Base-by-base conservation (phyloP, 2,329 filamentous ascomycete genomes). In the Xylariaceae sp. region DNA sequence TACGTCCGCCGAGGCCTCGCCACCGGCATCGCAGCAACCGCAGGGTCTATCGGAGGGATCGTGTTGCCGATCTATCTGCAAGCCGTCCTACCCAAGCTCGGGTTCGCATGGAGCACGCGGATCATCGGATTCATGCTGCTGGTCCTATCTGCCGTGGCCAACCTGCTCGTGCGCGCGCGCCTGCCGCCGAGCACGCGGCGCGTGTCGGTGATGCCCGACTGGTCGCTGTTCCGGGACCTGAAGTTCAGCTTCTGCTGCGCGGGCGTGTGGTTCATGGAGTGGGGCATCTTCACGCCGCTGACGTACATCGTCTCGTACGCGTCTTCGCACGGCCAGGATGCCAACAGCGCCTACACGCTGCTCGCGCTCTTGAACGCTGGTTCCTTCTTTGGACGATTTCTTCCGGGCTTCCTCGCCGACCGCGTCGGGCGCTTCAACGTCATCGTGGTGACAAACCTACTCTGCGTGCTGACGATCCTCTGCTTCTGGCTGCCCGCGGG, bases 311-410 rank as follows among this genome's bases (percentile, higher is more conserved):
- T 67, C 19, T 65, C 63, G 44, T 69, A 90, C 67, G 86, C 88
- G 0, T 75, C 86, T 1, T 73, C 76, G 16, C 79, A 88, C 52
- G 82, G 85, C n/a, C 79, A 90, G 64, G 77, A 79, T 46, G 72
- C 76, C 0, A 76, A 75, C 0, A 83, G 89, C 62, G 83, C 88
- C 1, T 93, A 91, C 70, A 86, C 91, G 58, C 79, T 95, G 23
- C 79, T 96, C n/a, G 86, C 91, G 1, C 83, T 95, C 55, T 81
- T 96, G 66, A 96, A 95, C 68, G 90, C 85, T 0, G 90, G 89
- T 10, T 91, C 88, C 0, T 86, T 89, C 50, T 75, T 95, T 7
- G 92, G 92, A 2, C 84, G 92, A 20, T 89, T 86, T 73, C 77
- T 92, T 0, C 90, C 91, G 0, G 91, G 91, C 0, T 81, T 89